These are phyloP conservation scores for Camellia lanceoleosa DNA, from an alignment of 148 eudicot genomes.

Conservation along the genomic window DNA sequence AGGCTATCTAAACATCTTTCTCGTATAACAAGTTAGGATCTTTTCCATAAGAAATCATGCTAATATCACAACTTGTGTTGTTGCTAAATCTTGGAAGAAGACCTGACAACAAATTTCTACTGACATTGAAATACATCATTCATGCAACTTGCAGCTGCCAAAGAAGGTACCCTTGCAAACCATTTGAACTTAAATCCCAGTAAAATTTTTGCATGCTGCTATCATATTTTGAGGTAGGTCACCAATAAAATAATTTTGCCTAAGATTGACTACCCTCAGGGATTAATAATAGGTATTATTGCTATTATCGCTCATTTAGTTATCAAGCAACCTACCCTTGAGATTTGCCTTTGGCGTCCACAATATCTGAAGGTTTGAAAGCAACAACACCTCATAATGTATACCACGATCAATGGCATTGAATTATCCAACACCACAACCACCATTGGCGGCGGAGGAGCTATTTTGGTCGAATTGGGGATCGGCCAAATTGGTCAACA, in stretches of 20 bases:
- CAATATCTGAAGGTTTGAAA: conserved; percentile 45
- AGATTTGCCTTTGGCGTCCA: conserved; percentile 67
- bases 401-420: conserved; percentile 52
- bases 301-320: conserved; percentile 20
- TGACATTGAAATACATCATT: conserved; percentile 42
- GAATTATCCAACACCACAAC: conserved; percentile 29
- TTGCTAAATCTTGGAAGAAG: conserved; percentile 21
- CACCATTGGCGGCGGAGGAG: conserved; percentile 16
- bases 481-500: conserved; percentile 41
- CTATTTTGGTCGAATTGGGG: conserved; percentile 25
- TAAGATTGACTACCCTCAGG: conserved; percentile 41
- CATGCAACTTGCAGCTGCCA: conserved; percentile 45
- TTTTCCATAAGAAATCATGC: conserved; percentile 20
- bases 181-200: conserved; percentile 54
- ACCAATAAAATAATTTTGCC: conserved; percentile 46
- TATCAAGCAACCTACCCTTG: conserved; percentile 36
- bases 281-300: conserved; percentile 8
- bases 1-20: conserved; percentile 30
- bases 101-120: conserved; percentile 45
- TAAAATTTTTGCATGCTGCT: conserved; percentile 40
- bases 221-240: conserved; percentile 30
- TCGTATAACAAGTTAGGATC: conserved; percentile 26
- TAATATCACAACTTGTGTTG: conserved; percentile 27
- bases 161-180: conserved; percentile 41
- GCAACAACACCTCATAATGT: conserved; percentile 37